phyloP scores from a whole-genome alignment of 2,329 filamentous ascomycete species.

The Kalaharituber pfeilii region DNA sequence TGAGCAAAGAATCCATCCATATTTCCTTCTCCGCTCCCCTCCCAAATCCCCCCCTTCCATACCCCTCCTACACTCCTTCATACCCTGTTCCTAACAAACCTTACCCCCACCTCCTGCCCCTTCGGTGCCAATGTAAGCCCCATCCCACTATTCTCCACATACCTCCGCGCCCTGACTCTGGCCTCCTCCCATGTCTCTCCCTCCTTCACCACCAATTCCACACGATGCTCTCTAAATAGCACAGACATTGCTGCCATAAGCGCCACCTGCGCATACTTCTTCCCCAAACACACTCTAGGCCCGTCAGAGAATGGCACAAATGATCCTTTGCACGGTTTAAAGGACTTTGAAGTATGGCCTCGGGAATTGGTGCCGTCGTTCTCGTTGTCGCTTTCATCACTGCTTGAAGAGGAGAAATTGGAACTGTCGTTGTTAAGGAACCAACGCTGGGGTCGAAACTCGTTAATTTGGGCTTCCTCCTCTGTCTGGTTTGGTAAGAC shows the following conservation, averaged over 20 bases:
- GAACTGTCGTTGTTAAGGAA: neutral
- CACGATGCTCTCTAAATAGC: neutral
- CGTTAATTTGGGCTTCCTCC: constrained; percentile 40
- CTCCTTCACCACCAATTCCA: neutral
- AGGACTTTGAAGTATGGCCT: neutral
- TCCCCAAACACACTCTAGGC: constrained; percentile 39
- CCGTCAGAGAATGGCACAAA: constrained; percentile 44
- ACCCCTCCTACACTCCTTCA: no score
- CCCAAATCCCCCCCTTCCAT: no score
- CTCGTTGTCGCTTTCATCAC: no score
- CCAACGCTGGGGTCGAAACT: constrained; percentile 60
- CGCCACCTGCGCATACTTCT: constrained; percentile 43
- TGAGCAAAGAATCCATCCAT: no score
- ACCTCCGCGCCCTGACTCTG: neutral
- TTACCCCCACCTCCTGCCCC: neutral
- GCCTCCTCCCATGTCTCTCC: constrained; percentile 1
- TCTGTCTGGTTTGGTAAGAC: neutral
- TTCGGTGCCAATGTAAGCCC: neutral
- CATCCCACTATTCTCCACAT: neutral
- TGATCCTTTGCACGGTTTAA: constrained; percentile 29
- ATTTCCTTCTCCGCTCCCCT: no score
- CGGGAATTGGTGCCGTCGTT: no score
- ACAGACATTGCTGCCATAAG: constrained; percentile 37
- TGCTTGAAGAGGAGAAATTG: no score
- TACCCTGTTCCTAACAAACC: neutral